Base-by-base conservation (phyloP, 306 rosid genomes). In the Hippophae rhamnoides region DNA sequence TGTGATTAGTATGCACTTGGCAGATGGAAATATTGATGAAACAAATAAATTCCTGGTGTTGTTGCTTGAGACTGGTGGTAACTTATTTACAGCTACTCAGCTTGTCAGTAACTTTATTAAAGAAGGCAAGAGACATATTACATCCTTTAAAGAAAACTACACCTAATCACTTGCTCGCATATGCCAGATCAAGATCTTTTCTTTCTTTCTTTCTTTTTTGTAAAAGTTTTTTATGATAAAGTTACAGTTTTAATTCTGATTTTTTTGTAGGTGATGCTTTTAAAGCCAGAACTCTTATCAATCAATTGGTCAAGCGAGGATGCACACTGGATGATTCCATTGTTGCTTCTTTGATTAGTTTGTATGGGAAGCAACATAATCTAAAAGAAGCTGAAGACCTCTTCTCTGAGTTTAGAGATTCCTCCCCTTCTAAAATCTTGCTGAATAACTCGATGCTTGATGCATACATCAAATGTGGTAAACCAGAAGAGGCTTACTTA, bases 401-500 rank as follows among this genome's bases (percentile, higher is more conserved):
- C 52, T 90, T 79, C 79, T 75, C 76, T 52, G 78, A 74, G 71
- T 81, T 77, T 74, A 73, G 61, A 38, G 82, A 79, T 64, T 81
- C 84, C 26, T 56, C 72, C n/a, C 53, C 66, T 25, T 68, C 74
- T 45, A 52, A 71, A 45, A 75, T 65, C 67, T 69, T 70, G 52
- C 56, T 83, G 41, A 81, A 70, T 72, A 80, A 82, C 66, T 75
- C 90, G 52, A 83, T 90, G 96, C 83, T 90, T 43, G 84, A 83
- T 83, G 89, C 82, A 26, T 90, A 81, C 69, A 78, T 78, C 67
- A 90, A 87, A 76, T 85, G 95, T 60, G 87, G 89, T 67, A 71
- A 81, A 71, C 75, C 76, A 60, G 95, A 81, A 38, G 82, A 85
- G 72, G 96, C 92, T 26, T 85, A 70, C 82, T 66, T 51, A 43